A percentile compares a stretch with the other conserved stretches of the same genome.
Conservation (phyloP, 176 grass and related monocot species). For the Bothriochloa decipiens region DNA sequence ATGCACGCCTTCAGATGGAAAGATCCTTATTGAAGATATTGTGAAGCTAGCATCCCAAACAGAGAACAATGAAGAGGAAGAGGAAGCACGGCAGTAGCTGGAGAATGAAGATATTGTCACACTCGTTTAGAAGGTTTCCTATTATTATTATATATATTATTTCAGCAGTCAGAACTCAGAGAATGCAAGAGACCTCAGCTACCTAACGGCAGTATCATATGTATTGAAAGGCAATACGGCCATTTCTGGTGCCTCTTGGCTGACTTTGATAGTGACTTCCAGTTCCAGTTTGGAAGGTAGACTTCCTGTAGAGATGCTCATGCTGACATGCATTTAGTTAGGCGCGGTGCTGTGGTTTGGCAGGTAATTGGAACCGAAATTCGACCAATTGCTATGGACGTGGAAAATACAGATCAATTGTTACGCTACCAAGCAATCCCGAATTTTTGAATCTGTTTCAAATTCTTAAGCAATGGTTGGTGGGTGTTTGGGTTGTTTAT, state of each 20-base stretch:
- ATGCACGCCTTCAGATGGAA: slow-evolving; percentile 62
- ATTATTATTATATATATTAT: slow-evolving; percentile 20
- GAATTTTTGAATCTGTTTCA: neutral
- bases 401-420: slow-evolving; percentile 36
- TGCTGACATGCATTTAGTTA: slow-evolving; percentile 19
- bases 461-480: neutral
- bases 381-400: slow-evolving; percentile 37
- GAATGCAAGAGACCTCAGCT: slow-evolving; percentile 25
- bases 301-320: slow-evolving; percentile 24
- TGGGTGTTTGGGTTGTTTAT: neutral
- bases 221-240: neutral
- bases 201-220: slow-evolving; percentile 30
- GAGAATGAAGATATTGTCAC: slow-evolving; percentile 1
- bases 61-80: slow-evolving; percentile 64
- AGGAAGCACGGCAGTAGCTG: slow-evolving; percentile 46
- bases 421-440: neutral
- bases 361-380: slow-evolving; percentile 19
- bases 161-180: slow-evolving; percentile 11
- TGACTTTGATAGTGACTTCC: slow-evolving; percentile 1
- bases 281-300: slow-evolving; percentile 14
- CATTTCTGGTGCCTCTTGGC: slow-evolving; percentile 35
- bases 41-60: slow-evolving; percentile 74
- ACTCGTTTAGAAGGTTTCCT: slow-evolving; percentile 19
- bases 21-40: slow-evolving; percentile 91
- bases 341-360: neutral